These are phyloP conservation scores for Epichloe bromicola DNA, from an alignment of 2,329 filamentous ascomycete species.

Conservation along the genomic window DNA sequence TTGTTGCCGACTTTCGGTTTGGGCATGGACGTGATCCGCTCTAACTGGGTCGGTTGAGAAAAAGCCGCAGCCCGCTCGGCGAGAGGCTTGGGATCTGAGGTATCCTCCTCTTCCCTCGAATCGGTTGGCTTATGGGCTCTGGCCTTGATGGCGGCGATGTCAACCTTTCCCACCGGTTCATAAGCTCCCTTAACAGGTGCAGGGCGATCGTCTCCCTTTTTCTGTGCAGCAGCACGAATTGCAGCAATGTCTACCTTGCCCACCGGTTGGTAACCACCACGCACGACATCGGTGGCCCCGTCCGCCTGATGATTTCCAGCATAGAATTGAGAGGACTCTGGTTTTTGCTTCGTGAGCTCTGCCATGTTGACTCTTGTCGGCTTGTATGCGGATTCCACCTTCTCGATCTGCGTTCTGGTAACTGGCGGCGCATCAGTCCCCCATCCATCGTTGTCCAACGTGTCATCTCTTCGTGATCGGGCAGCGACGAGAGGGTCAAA, in stretches of 20 bases:
- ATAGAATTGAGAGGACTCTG: constrained; percentile 50
- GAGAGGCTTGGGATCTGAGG: constrained; percentile 43
- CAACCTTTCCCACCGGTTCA: constrained; percentile 89
- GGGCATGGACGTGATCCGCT: constrained; percentile 73
- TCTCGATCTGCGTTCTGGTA: constrained; percentile 76
- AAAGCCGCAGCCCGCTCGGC: constrained; percentile 70
- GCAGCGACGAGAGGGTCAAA: constrained; percentile 59
- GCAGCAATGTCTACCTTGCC: constrained; percentile 97
- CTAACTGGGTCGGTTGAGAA: constrained; percentile 45
- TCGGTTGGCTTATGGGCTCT: constrained; percentile 56
- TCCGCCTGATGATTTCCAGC: constrained; percentile 32
- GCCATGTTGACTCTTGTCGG: constrained; percentile 92
- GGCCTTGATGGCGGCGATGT: constrained; percentile 86
- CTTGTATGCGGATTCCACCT: constrained; percentile 84
- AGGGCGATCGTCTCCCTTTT: constrained; percentile 63
- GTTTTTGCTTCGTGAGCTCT: constrained; percentile 63
- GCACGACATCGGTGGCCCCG: constrained; percentile 51
- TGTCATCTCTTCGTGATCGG: constrained; percentile 44
- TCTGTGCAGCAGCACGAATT: constrained; percentile 63
- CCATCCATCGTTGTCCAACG: constrained; percentile 80
- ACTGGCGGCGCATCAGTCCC: constrained; percentile 86
- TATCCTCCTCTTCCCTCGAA: constrained; percentile 16
- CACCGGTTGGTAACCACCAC: constrained; percentile 79
- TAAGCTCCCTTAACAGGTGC: constrained; percentile 83
- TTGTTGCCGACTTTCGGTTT: constrained; percentile 93